Evolutionary conservation across 495 filamentous ascomycete species (phyloP).

Genomic region (Aspergillus sclerotiicarbonarius): DNA sequence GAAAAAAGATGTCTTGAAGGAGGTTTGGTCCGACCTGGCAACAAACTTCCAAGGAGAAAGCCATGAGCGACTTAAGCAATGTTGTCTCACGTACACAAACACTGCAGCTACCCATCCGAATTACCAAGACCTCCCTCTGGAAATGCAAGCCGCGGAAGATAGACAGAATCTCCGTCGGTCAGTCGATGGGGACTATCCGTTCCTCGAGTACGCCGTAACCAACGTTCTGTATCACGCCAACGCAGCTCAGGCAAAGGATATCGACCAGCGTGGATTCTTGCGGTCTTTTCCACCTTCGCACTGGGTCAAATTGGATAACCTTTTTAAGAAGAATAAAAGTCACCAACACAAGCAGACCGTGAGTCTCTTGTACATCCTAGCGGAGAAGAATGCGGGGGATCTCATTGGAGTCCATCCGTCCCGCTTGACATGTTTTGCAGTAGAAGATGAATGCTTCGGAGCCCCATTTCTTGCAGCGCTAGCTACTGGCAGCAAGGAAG

Average conservation of each 20-base stretch:
- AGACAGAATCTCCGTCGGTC: neutral
- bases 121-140: constrained; percentile 17
- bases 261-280: constrained; percentile 40
- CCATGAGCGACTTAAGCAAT: constrained; percentile 35
- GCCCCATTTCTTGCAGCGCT: no score
- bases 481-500: no score
- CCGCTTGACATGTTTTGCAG: no score
- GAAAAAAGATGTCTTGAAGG: constrained; percentile 31
- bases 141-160: neutral
- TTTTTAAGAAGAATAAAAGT: constrained; percentile 29
- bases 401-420: no score
- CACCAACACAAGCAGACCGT: constrained; percentile 31
- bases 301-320: constrained; percentile 43
- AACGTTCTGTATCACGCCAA: constrained; percentile 47
- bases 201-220: constrained; percentile 44
- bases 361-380: constrained; percentile 46
- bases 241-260: constrained; percentile 22
- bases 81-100: constrained; percentile 22
- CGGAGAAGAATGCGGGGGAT: constrained; percentile 22
- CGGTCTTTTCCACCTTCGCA: constrained; percentile 25
- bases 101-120: no score
- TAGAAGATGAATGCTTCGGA: no score
- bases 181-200: constrained; percentile 18
- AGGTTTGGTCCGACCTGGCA: constrained; percentile 31
- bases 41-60: constrained; percentile 17